Base-by-base conservation (phyloP, 2,329 filamentous ascomycete species). In the Penicillium sp. region DNA sequence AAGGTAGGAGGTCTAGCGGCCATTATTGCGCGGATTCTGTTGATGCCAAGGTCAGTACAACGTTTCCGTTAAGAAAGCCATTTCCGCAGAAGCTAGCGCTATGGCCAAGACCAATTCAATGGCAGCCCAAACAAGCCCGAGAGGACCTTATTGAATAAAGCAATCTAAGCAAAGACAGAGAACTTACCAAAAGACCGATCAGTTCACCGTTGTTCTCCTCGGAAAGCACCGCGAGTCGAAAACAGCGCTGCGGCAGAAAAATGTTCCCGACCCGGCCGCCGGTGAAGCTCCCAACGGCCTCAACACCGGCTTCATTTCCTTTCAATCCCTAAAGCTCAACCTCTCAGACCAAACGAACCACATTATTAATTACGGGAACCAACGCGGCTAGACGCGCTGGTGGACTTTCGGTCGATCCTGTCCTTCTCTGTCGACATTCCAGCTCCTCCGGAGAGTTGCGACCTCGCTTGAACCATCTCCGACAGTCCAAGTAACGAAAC, bases 271-370 rank as follows among this genome's bases (percentile, higher is more conserved):
- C 70, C 70, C 67, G 72, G 70, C 65, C 62, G 65, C 71, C 72
- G 72, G 72, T 72, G 71, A 74, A 71, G 69, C 68, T 72, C 70
- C 67, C 69, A 72, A 72, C 69, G 65, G 64, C 67, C 70, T 75
- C 72, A 74, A 75, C 72, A 60, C 66, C 63, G 57, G 57, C 63
- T 55, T 62, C 55, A 16, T 42, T 54, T 63, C 55, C 14, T 44
- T 27, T 39, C 48, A 50, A 23, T 42, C 39, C 19, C 39, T 42
- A 23, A 23, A 46, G 23, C 42, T n/a, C 44, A 23, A 43, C 27
- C 37, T 23, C 43, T 27, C 25, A 19, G 33, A 37, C 27, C 44
- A 19, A 29, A 23, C 27, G 9, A 53, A 52, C 42, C 53, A 59
- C 46, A 44, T 48, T 54, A 56, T 59, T 37, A 50, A 63, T 31